Evolutionary conservation across 345 rosid genomes (phyloP).

Genomic region (Eucalyptus curtisii): DNA sequence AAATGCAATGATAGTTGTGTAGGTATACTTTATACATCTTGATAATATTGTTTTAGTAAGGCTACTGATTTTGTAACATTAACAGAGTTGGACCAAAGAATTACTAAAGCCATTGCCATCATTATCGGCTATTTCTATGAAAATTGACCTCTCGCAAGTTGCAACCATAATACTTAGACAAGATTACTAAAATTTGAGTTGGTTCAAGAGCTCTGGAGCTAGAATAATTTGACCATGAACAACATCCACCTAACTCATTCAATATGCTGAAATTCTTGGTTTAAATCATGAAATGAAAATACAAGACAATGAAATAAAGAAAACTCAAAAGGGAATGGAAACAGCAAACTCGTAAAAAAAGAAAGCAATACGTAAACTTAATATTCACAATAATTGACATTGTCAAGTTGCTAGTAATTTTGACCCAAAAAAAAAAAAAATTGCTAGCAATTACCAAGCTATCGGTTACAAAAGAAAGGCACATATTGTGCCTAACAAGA

Average conservation of each 20-base stretch:
- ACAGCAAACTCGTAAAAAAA: background rate
- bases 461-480: background rate
- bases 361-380: background rate
- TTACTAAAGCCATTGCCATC: background rate
- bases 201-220: background rate
- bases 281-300: background rate
- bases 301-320: background rate
- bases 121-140: slow-evolving; percentile 19
- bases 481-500: background rate
- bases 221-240: background rate
- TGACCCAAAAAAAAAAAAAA: background rate
- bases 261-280: background rate
- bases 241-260: background rate
- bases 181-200: background rate
- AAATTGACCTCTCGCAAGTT: background rate
- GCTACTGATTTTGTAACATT: slow-evolving; percentile 33
- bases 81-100: slow-evolving; percentile 12
- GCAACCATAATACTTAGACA: background rate
- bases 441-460: background rate
- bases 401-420: background rate
- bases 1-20: background rate
- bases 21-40: background rate
- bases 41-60: slow-evolving; percentile 11
- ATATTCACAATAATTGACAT: background rate
- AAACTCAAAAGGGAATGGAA: background rate